A percentile compares a stretch with the other conserved stretches of the same genome.
Conservation (phyloP, 2,329 filamentous ascomycete species). For the Claviceps sp. region DNA sequence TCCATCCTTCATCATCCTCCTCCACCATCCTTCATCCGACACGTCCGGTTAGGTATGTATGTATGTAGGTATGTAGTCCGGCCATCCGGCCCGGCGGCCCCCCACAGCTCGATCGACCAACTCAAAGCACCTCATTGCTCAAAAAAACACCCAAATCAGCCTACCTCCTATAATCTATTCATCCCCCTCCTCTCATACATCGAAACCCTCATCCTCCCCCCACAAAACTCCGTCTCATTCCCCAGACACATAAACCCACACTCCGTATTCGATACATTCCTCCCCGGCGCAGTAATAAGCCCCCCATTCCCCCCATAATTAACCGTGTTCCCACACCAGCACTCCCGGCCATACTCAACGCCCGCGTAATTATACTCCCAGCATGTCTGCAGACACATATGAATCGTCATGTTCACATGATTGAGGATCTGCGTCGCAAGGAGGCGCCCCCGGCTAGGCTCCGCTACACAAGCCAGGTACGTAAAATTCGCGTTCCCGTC, state of each 20-base stretch:
- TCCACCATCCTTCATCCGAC: no score
- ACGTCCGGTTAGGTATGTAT: no score
- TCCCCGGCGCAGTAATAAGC: constrained; percentile 10
- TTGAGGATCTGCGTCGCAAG: constrained; percentile 18
- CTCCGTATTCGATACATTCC: constrained; percentile 17
- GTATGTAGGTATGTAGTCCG: no score
- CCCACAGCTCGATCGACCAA: no score
- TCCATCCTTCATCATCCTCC: no score
- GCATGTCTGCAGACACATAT: constrained; percentile 20
- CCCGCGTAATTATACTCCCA: constrained; percentile 21
- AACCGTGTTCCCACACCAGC: constrained; percentile 23
- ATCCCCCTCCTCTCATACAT: background rate
- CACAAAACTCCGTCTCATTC: constrained; percentile 18
- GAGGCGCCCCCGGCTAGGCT: constrained; percentile 20
- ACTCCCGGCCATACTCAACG: constrained; percentile 25
- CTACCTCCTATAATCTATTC: no score
- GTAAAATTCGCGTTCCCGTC: constrained; percentile 24
- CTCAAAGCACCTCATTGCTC: no score
- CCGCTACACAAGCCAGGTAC: constrained; percentile 22
- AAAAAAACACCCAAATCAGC: background rate
- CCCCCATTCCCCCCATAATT: constrained; percentile 13
- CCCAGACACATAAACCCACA: constrained; percentile 23
- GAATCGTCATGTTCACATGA: constrained; percentile 20
- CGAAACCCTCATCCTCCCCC: constrained; percentile 8
- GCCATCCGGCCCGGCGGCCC: no score